Percentiles rank a stretch among this genome's conserved stretches.
Evolutionary conservation across 2,329 filamentous ascomycete species (phyloP).

Genomic region (Cladophialophora chaetospira): DNA sequence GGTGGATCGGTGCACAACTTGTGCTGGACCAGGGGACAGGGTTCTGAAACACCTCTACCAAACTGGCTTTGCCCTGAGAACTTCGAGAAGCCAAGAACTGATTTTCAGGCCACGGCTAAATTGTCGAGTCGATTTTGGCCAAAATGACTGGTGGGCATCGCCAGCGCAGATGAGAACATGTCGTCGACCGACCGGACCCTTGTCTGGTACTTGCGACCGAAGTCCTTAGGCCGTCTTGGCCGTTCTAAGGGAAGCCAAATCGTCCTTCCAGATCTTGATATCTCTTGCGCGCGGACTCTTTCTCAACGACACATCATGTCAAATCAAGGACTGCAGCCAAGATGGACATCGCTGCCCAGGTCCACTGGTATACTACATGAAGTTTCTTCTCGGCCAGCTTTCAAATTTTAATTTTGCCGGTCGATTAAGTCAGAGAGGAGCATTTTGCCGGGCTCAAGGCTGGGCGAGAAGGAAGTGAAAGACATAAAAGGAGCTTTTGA

Average conservation of each 20-base stretch:
- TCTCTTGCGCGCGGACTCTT: background rate
- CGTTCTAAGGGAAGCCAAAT: background rate
- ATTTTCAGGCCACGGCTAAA: background rate
- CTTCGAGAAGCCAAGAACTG: background rate
- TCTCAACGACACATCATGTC: background rate
- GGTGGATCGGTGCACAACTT: background rate
- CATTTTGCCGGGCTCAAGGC: background rate
- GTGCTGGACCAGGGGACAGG: background rate
- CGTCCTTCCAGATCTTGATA: background rate
- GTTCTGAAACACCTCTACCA: conserved; percentile 1
- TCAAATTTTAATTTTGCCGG: background rate
- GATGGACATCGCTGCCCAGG: background rate
- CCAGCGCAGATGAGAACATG: background rate
- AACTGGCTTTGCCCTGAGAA: background rate
- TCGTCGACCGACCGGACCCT: background rate
- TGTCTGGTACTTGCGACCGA: background rate
- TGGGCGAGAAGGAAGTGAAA: background rate
- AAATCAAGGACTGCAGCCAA: background rate
- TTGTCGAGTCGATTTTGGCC: background rate
- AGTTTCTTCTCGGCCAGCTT: background rate
- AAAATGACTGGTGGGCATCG: background rate
- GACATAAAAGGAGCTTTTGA: background rate
- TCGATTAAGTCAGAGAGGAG: background rate
- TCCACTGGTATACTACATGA: background rate
- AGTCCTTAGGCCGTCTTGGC: background rate